Conservation (phyloP, 2,329 filamentous ascomycete genomes). For the Verticillium tricorpus region DNA sequence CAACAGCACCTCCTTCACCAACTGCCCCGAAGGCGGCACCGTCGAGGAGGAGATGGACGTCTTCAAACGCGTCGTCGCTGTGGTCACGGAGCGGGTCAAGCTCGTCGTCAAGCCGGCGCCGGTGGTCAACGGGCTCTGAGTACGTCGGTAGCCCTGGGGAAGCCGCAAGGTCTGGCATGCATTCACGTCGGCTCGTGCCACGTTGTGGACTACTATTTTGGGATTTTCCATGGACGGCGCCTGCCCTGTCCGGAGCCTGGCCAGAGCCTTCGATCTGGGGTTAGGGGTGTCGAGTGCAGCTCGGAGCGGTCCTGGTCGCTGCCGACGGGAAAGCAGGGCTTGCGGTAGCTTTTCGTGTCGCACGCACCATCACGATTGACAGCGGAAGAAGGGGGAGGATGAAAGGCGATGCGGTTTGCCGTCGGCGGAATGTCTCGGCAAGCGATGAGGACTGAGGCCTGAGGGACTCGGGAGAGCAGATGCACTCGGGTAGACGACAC, state of each 20-base stretch:
- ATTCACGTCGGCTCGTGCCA: background rate
- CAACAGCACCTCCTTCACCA: slow-evolving; percentile 76
- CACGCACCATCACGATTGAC: background rate
- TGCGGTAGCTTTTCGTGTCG: background rate
- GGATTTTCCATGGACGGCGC: background rate
- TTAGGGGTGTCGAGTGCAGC: too few relatives aligned
- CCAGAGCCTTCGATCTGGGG: too few relatives aligned
- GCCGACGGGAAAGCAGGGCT: too few relatives aligned
- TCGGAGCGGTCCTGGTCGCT: too few relatives aligned
- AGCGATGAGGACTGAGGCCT: background rate
- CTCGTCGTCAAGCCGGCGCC: slow-evolving; percentile 17
- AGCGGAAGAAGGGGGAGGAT: background rate
- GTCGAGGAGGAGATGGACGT: slow-evolving; percentile 95
- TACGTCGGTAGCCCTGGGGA: background rate
- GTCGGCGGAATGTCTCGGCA: background rate
- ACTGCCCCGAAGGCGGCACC: slow-evolving; percentile 69
- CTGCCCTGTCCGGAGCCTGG: background rate
- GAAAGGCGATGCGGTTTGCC: background rate
- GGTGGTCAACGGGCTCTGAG: background rate
- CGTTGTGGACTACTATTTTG: background rate
- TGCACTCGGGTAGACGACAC: background rate
- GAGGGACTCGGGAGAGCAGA: background rate
- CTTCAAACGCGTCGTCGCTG: slow-evolving; percentile 68
- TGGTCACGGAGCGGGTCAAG: slow-evolving; percentile 55
- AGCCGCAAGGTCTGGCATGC: too few relatives aligned